Percentiles rank a stretch among this genome's conserved stretches.
phyloP scores from a whole-genome alignment of 2,329 filamentous ascomycete genomes.

The Epichloe sp. region DNA sequence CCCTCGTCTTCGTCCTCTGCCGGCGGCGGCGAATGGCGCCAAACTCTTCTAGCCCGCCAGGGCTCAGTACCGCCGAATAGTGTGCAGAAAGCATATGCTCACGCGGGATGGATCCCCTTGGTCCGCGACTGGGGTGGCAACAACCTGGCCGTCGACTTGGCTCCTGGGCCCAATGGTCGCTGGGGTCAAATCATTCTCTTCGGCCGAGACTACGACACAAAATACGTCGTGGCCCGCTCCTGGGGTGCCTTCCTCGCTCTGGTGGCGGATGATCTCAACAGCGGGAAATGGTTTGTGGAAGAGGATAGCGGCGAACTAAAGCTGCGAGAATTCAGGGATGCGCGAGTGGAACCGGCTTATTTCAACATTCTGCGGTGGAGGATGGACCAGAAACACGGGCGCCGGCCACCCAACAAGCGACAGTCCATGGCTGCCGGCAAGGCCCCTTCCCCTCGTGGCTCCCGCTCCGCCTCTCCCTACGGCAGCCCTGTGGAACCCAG shows the following conservation, averaged over 20 bases:
- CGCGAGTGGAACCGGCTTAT: conserved; percentile 82
- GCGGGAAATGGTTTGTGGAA: conserved; percentile 82
- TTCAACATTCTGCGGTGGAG: conserved; percentile 93
- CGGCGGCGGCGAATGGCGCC: conserved; percentile 56
- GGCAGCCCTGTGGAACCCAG: conserved; percentile 47
- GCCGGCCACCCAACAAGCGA: conserved; percentile 39
- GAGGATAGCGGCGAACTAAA: conserved; percentile 88
- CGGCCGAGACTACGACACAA: conserved; percentile 95
- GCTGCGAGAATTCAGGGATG: conserved; percentile 78
- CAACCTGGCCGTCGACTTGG: conserved; percentile 85
- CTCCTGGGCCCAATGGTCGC: conserved; percentile 74
- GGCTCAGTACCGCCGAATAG: conserved; percentile 77
- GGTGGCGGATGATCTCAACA: conserved; percentile 80
- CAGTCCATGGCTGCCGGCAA: conserved; percentile 34
- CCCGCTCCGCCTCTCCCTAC: conserved; percentile 47
- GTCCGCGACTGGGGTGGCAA: conserved; percentile 98
- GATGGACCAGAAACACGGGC: conserved; percentile 86
- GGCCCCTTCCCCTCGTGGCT: conserved; percentile 32
- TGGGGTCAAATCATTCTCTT: conserved; percentile 98
- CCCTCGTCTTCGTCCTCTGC: conserved; percentile 31
- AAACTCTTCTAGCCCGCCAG: conserved; percentile 72
- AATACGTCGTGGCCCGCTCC: conserved; percentile 88
- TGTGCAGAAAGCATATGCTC: conserved; percentile 85
- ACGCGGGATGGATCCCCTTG: conserved; percentile 89
- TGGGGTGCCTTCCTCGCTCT: conserved; percentile 80